Conservation (phyloP, 176 grass and related monocot genomes). For the Oryza nivara region DNA sequence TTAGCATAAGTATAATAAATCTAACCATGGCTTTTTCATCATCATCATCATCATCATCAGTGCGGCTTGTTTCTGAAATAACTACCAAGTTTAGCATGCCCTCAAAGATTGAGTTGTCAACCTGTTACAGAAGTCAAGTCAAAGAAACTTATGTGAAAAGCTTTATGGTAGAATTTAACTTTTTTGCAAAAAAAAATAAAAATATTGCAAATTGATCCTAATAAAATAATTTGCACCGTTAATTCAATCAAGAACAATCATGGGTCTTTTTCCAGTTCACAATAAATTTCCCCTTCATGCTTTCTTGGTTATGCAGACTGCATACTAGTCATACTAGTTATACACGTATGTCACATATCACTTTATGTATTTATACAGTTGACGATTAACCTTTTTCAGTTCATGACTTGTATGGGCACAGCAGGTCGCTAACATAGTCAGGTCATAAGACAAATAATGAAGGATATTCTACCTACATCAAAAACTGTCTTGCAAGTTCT, state of each 20-base stretch:
- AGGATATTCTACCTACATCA: conserved; percentile 16
- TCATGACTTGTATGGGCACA: conserved; percentile 3
- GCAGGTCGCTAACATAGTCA: neutral
- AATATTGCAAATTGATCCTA: conserved; percentile 1
- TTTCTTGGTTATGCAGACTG: neutral
- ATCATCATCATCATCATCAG: conserved; percentile 31
- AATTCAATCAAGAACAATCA: conserved; percentile 40
- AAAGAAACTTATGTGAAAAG: conserved; percentile 19
- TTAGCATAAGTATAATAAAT: conserved; percentile 28
- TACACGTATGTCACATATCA: conserved; percentile 8
- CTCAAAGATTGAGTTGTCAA: conserved; percentile 62
- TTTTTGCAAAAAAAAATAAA: conserved; percentile 5
- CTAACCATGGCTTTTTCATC: conserved; percentile 63
- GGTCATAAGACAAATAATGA: conserved; percentile 12
- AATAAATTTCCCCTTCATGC: neutral
- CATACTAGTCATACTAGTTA: conserved; percentile 23
- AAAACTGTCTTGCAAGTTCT: conserved; percentile 22
- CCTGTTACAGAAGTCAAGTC: conserved; percentile 46
- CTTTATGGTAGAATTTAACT: neutral
- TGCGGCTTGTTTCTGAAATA: conserved; percentile 34
- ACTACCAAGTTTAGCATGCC: conserved; percentile 57
- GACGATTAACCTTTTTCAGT: neutral
- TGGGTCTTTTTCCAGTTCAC: conserved; percentile 2
- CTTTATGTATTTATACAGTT: neutral
- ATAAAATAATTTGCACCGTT: neutral